Percentiles rank a stretch among this genome's conserved stretches.
phyloP scores from a whole-genome alignment of 169 alveolate species.

The Plasmodium inui region DNA sequence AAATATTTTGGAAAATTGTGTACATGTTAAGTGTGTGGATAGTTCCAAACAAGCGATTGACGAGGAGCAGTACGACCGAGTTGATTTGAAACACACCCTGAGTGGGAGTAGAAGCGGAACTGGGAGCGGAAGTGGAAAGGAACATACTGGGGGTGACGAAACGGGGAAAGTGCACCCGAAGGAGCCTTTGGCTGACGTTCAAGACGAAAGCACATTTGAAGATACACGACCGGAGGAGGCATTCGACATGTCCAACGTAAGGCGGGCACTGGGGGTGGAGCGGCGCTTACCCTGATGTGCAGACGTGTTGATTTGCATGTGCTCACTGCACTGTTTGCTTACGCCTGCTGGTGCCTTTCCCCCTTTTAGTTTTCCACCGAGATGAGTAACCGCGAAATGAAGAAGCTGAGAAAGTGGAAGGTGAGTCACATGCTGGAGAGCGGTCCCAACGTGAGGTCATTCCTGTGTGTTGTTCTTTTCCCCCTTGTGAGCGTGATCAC shows the following conservation, averaged over 20 bases:
- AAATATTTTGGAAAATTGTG: not conserved
- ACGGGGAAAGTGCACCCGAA: not conserved
- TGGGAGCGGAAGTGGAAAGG: not conserved
- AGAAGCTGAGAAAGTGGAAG: conserved; percentile 46
- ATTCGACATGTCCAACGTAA: not conserved
- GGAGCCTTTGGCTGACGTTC: not conserved
- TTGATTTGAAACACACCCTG: not conserved
- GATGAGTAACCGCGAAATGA: conserved; percentile 16
- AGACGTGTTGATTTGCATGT: not conserved
- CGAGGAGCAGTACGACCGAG: not conserved
- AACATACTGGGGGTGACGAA: not conserved
- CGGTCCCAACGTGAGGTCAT: not conserved
- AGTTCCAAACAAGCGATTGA: not conserved
- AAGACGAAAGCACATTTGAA: not conserved
- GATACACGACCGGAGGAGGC: conserved; percentile 1
- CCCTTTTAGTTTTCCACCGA: conserved; percentile 30
- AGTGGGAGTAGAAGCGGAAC: not conserved
- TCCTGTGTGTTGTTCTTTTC: not conserved
- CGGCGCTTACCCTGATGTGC: not conserved
- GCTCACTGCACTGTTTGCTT: not conserved
- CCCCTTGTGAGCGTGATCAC: not conserved
- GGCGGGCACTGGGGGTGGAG: not conserved
- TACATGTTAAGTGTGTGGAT: not conserved
- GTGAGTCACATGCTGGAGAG: not conserved
- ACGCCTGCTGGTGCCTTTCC: not conserved